These are phyloP conservation scores for Backusella tarrabulga DNA, from an alignment of 192 early-diverging fungal species.

Conservation along the genomic window DNA sequence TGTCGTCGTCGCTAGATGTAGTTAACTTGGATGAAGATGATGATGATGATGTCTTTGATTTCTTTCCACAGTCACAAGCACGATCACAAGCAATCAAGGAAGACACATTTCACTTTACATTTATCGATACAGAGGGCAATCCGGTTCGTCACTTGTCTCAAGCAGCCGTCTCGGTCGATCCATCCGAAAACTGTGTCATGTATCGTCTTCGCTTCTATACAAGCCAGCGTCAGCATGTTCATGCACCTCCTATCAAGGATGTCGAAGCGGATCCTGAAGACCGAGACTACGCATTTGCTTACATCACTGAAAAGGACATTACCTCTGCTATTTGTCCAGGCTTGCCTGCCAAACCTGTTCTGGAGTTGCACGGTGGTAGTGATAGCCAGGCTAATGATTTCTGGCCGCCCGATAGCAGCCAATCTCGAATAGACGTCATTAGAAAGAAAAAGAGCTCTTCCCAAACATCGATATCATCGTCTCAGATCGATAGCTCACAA, in stretches of 20 bases:
- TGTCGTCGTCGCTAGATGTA: neutral
- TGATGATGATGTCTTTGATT: neutral
- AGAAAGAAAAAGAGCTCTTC: neutral
- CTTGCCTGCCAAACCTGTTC: neutral
- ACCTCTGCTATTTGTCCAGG: neutral
- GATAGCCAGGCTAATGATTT: neutral
- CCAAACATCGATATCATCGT: neutral
- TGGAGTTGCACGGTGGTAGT: neutral
- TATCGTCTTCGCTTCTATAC: conserved; percentile 7
- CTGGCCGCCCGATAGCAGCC: neutral
- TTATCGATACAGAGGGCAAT: conserved; percentile 8
- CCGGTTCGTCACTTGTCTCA: neutral
- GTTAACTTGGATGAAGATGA: neutral
- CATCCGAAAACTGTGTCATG: neutral
- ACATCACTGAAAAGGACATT: conserved; percentile 1
- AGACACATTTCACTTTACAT: conserved; percentile 17
- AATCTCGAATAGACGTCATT: neutral
- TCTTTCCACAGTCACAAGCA: neutral
- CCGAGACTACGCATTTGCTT: neutral
- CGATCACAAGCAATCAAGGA: neutral
- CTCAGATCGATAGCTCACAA: neutral
- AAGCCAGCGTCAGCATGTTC: neutral
- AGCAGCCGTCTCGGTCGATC: conserved; percentile 19
- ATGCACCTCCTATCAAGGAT: neutral
- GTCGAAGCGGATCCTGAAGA: neutral